A percentile compares a stretch with the other conserved stretches of the same genome.
phyloP scores from a whole-genome alignment of 2,329 filamentous ascomycete genomes.

The Nemania abortiva region DNA sequence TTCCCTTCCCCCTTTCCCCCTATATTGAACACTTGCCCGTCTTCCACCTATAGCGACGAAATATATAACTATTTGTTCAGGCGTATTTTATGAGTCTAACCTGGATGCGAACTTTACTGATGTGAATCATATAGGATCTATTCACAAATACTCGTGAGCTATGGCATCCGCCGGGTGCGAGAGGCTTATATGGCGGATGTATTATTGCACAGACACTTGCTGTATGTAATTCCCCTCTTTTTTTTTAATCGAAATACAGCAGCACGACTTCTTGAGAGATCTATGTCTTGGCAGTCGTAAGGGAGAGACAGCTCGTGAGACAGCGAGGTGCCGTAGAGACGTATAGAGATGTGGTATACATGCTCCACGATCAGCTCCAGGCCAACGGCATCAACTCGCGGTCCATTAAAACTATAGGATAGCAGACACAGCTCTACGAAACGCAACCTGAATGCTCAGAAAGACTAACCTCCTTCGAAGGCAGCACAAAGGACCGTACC shows the following conservation, averaged over 20 bases:
- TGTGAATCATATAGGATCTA: slow-evolving; percentile 71
- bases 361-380: background rate
- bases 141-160: slow-evolving; percentile 94
- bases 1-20: no score
- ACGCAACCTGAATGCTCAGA: no score
- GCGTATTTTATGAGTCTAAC: background rate
- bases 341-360: background rate
- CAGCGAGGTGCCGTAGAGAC: background rate
- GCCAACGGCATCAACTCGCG: background rate
- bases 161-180: slow-evolving; percentile 92
- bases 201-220: slow-evolving; percentile 82
- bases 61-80: no score
- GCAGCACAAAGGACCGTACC: slow-evolving; percentile 91
- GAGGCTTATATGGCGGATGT: slow-evolving; percentile 92
- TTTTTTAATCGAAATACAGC: background rate
- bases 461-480: slow-evolving; percentile 49
- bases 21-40: no score
- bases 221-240: slow-evolving; percentile 41
- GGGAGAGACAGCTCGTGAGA: background rate
- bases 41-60: no score
- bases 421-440: background rate
- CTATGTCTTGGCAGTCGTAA: background rate
- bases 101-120: slow-evolving; percentile 10
- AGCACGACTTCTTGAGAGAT: background rate
- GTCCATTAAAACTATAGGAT: background rate